Conservation (phyloP, 108 stramenopile genomes). For the Epithemia pelagica region DNA sequence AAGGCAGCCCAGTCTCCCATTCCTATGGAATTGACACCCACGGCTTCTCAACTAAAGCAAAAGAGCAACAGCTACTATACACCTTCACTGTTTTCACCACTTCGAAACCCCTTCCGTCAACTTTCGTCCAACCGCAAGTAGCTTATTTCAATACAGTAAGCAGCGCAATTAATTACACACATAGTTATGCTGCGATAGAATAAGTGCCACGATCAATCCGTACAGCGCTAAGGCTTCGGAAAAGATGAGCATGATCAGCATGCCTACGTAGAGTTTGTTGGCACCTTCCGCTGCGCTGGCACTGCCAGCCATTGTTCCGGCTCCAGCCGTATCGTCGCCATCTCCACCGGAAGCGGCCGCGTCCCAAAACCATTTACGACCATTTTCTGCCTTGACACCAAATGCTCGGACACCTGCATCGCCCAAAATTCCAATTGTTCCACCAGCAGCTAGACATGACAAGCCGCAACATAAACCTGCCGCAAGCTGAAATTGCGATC, state of each 20-base stretch:
- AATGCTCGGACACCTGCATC: slow-evolving; percentile 64
- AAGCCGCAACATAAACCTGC: slow-evolving; percentile 82
- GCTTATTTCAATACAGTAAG: too few relatives aligned
- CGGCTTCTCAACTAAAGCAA: not conserved
- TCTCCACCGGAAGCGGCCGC: slow-evolving; percentile 30
- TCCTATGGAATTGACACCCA: not conserved
- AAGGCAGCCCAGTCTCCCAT: too few relatives aligned
- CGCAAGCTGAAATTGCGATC: slow-evolving; percentile 30
- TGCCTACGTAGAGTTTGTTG: slow-evolving; percentile 84
- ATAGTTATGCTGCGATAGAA: slow-evolving; percentile 62
- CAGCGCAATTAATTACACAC: slow-evolving; percentile 17
- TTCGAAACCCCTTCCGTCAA: not conserved
- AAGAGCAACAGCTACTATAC: not conserved
- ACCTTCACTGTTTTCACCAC: not conserved
- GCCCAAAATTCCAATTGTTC: slow-evolving; percentile 69
- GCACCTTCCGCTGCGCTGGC: slow-evolving; percentile 26
- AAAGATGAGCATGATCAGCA: slow-evolving; percentile 93
- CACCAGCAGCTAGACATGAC: slow-evolving; percentile 72
- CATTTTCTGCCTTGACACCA: slow-evolving; percentile 64
- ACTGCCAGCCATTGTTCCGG: slow-evolving; percentile 5
- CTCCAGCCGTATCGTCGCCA: slow-evolving; percentile 26
- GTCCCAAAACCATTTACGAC: slow-evolving; percentile 56
- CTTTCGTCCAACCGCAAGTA: not conserved
- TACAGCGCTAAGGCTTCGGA: slow-evolving; percentile 88
- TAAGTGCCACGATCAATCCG: slow-evolving; percentile 90